A percentile compares a stretch with the other conserved stretches of the same genome.
These are phyloP conservation scores for Beauveria sp. DNA, from an alignment of 2,329 filamentous ascomycete genomes.

Conservation along the genomic window DNA sequence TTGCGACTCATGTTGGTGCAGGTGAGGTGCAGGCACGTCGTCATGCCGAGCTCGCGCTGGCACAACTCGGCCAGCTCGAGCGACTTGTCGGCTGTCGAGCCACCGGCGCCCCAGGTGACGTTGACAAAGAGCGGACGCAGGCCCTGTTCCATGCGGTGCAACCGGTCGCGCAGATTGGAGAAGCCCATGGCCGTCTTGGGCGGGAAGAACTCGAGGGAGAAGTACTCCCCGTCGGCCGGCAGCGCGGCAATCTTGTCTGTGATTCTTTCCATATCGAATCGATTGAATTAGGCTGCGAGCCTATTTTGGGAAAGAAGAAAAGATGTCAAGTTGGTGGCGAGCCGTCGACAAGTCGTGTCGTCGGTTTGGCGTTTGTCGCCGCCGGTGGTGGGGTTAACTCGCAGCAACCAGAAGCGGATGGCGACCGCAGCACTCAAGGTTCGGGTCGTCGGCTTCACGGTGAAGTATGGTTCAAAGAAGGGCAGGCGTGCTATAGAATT, in stretches of 20 bases:
- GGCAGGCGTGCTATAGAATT: too few relatives aligned
- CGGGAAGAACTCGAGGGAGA: constrained; percentile 98
- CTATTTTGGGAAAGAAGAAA: not conserved
- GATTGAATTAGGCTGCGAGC: not conserved
- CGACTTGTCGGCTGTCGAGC: constrained; percentile 83
- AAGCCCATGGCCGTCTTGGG: constrained; percentile 96
- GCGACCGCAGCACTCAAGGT: not conserved
- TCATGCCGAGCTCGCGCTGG: constrained; percentile 83
- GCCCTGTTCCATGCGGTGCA: constrained; percentile 90
- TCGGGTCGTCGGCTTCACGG: not conserved
- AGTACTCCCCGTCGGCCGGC: constrained; percentile 74
- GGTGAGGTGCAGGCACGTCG: constrained; percentile 91
- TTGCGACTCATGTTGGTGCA: constrained; percentile 94
- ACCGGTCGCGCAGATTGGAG: constrained; percentile 83
- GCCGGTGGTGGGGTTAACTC: constrained; percentile 5
- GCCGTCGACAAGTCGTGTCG: not conserved
- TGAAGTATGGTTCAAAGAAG: not conserved
- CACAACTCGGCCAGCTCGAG: constrained; percentile 93
- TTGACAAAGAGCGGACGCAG: constrained; percentile 91
- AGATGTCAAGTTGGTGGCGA: not conserved
- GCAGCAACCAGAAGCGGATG: not conserved
- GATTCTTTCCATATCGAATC: constrained; percentile 65
- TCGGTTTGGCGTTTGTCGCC: not conserved
- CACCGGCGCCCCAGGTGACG: constrained; percentile 95
- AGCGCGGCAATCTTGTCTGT: constrained; percentile 92